Evolutionary conservation across 2,329 filamentous ascomycete genomes (phyloP), one percentile per base, ranked within the genome.

Genomic region (Arthrobotrys megalospora): DNA sequence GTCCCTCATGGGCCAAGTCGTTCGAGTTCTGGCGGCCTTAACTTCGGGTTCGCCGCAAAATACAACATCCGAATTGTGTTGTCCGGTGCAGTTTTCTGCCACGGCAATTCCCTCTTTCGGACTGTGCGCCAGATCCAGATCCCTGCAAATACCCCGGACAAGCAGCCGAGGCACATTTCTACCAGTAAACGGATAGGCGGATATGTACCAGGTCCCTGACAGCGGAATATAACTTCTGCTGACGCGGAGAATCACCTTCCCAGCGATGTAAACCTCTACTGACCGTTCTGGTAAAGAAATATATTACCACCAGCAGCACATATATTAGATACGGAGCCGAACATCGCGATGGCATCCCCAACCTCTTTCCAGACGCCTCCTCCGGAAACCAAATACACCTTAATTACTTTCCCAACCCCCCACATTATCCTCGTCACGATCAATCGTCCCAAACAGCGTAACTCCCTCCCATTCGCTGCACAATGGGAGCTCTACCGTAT

Each of bases 401-500:
- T 85, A 71, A 60, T 89, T 76, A 84, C 86, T 45, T 89, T 88
- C 80, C 89, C 90, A 0, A 81, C 82, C 0, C 86, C 87, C 1
- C 86, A 89, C 81, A 84, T 90, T 62, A 85, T 91, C 7, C 86
- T 90, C 52, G 86, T 90, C 34, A 90, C 89, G 0, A 86, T 91
- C 82, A 88, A 89, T 84, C 88, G 89, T 0, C 88, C 89, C 4
- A 82, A 84, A 36, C 85, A 87, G 73, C 88, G 91, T 81, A 91
- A 91, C 84, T 86, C 88, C 64, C 86, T 91, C 81, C 85, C 85
- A 6, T 83, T 84, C 1, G 82, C 84, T 3, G 85, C 86, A 82
- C 88, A 90, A 83, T 83, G 84, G 68, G 85, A 85, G 66, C 85
- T 90, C 41, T 85, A 86, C 71, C 79, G 81, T 1, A 82, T 88